A percentile compares a stretch with the other conserved stretches of the same genome.
Conservation (phyloP, 768 basidiomycete species). For the Podaxis carcinomalis region DNA sequence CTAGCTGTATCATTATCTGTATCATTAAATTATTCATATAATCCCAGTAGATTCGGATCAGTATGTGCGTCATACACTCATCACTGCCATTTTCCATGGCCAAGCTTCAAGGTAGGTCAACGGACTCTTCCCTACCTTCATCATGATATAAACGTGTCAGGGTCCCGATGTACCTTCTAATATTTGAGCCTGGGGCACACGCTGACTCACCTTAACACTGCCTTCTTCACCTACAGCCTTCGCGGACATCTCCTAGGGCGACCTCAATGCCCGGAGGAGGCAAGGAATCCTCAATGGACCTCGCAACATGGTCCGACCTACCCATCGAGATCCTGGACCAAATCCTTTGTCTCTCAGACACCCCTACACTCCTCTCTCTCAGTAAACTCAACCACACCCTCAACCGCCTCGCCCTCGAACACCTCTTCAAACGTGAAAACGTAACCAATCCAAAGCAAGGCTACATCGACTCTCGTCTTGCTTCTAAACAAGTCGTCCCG, state of each 20-base stretch:
- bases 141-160: too few species aligned
- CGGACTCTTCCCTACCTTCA: too few species aligned
- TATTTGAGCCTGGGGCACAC: too few species aligned
- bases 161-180: too few species aligned
- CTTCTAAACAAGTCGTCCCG: not conserved
- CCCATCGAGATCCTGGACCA: conserved; percentile 1
- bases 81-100: too few species aligned
- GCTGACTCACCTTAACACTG: too few species aligned
- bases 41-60: not conserved
- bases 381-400: not conserved
- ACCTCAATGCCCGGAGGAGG: too few species aligned
- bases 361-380: not conserved
- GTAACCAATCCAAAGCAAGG: not conserved
- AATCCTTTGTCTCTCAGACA: not conserved
- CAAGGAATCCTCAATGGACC: not conserved
- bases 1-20: not conserved
- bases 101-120: too few species aligned
- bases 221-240: not conserved
- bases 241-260: not conserved
- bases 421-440: not conserved
- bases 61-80: too few species aligned
- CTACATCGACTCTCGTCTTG: not conserved
- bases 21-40: not conserved
- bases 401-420: not conserved
- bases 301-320: not conserved